Evolutionary conservation across 1,139 yeast species (phyloP), one percentile per base, ranked within the genome.

Genomic region (Starmera stellimalicola): DNA sequence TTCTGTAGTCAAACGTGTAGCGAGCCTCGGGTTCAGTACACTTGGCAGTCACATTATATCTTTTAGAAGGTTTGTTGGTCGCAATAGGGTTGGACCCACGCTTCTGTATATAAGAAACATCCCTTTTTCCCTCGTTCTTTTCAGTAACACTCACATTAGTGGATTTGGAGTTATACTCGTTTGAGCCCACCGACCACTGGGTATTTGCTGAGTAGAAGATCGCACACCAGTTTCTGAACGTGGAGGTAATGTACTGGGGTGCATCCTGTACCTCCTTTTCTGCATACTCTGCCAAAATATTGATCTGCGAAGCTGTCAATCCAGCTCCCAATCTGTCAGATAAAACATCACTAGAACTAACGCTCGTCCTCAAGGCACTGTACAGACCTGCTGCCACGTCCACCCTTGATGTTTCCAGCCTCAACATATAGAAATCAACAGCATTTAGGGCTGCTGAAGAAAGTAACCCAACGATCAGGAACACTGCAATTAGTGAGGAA

Each of bases 331-430:
- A 48, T 11, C 37, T 43, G 32, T 41, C 41, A 12, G 40, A 39
- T 2, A 41, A 44, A 9, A 42, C 47, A 7, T 52, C 38, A 4
- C 45, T 37, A 1, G 55, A 38, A 12, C 16, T 18, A 19, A 45
- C 36, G 2, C 59, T 40, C 17, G 62, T 46, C 26, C 70, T 52
- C 30, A 73, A 53, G 4, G 71, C 62, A 27, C 64, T 55, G 46
- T 70, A 73, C 17, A 74, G 51, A 3, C 80, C 81, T 16, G 55
- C 44, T 0, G 75, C 63, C 9, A 74, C 69, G 38, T 70, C 73
- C 5, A 65, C 50, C 44, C 67, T 76, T 6, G 68, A 60, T 44
- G 74, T 70, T 44, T 66, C 64, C 29, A 74, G 52, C 27, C 63
- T 48, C 5, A 67, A 58, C 15, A 69, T n/a, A n/a, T n/a, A n/a